phyloP scores from a whole-genome alignment of 768 basidiomycete species.

The Cystobasidium ongulense region DNA sequence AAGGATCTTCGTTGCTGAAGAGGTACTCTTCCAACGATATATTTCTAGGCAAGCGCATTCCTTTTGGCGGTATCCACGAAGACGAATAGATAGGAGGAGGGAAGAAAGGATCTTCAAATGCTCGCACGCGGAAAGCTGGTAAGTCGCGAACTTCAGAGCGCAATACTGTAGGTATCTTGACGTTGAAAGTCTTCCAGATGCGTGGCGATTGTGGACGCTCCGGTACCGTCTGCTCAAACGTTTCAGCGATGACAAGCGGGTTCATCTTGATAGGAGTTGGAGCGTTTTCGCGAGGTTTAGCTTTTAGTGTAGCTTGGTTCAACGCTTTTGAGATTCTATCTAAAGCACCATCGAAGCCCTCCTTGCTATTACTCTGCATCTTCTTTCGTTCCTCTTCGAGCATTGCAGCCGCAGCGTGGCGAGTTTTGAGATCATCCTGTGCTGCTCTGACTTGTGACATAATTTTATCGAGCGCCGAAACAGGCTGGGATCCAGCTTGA shows the following conservation, averaged over 20 bases:
- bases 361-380: background rate
- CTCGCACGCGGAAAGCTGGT: background rate
- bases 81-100: background rate
- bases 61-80: slow-evolving; percentile 7
- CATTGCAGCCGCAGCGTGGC: background rate
- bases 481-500: background rate
- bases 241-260: background rate
- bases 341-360: slow-evolving; percentile 9
- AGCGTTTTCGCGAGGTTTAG: background rate
- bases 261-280: background rate
- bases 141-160: background rate
- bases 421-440: slow-evolving; percentile 20
- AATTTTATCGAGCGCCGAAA: slow-evolving; percentile 19
- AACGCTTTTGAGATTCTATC: background rate
- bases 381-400: background rate
- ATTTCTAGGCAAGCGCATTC: background rate
- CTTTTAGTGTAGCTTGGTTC: background rate
- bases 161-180: background rate
- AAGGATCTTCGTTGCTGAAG: background rate
- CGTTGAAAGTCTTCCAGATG: slow-evolving; percentile 15
- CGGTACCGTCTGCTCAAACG: slow-evolving; percentile 6
- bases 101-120: background rate
- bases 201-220: slow-evolving; percentile 5
- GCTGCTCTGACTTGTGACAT: slow-evolving; percentile 14
- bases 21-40: slow-evolving; percentile 7